Conservation (phyloP, 345 rosid species). For the Eucalyptus marginata region DNA sequence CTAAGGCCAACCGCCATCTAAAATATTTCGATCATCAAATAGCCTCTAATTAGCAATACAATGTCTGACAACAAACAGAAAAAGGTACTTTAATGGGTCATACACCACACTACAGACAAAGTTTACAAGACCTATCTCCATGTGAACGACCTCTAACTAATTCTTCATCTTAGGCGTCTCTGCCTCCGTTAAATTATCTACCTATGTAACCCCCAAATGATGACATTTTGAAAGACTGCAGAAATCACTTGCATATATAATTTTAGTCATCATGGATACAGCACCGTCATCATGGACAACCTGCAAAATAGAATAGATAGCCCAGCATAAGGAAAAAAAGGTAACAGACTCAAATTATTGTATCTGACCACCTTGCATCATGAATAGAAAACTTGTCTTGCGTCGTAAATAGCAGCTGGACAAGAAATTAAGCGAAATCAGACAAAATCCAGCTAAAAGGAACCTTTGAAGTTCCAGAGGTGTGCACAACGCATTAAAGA, state of each 20-base stretch:
- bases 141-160: not conserved
- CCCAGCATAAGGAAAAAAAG: not conserved
- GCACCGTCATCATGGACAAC: constrained; percentile 86
- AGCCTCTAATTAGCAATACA: not conserved
- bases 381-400: not conserved
- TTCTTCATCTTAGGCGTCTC: not conserved
- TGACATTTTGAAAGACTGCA: not conserved
- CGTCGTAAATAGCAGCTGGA: not conserved
- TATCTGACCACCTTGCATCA: not conserved
- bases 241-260: not conserved
- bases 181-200: not conserved
- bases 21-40: not conserved
- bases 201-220: not conserved
- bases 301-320: constrained; percentile 11
- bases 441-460: not conserved
- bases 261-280: constrained; percentile 54
- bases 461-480: not conserved
- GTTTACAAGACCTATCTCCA: not conserved
- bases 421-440: not conserved
- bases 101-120: not conserved
- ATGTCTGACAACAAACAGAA: not conserved
- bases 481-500: not conserved
- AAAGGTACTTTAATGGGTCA: not conserved
- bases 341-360: not conserved
- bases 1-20: not conserved